Conservation (phyloP, 768 basidiomycete species). For the Lactarius deliciosus region DNA sequence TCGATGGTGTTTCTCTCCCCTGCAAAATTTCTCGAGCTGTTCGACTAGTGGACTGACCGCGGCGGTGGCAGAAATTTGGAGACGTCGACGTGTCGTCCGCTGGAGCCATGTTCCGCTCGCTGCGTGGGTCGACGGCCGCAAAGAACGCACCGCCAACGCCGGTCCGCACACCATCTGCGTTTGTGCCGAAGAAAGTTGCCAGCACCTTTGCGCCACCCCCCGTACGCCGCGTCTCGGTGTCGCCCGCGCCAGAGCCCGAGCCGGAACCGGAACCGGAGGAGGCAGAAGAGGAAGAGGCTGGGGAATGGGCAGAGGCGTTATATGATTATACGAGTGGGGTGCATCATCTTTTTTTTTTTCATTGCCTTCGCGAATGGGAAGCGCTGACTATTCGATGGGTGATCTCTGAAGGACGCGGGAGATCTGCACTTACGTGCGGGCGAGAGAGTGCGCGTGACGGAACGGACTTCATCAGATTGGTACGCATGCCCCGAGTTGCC, state of each 20-base stretch:
- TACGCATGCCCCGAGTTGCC: constrained; percentile 36
- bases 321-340: constrained; percentile 75
- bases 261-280: constrained; percentile 29
- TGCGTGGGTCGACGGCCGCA: constrained; percentile 45
- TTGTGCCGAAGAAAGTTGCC: constrained; percentile 39
- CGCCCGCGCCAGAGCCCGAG: constrained; percentile 5
- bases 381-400: neutral
- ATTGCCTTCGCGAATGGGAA: neutral
- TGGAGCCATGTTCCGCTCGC: constrained; percentile 46
- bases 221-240: constrained; percentile 32
- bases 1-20: neutral
- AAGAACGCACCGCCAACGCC: constrained; percentile 41
- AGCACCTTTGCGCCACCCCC: constrained; percentile 54
- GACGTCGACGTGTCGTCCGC: constrained; percentile 55
- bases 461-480: constrained; percentile 76
- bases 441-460: constrained; percentile 60
- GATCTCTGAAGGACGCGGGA: constrained; percentile 55
- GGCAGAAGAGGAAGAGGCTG: constrained; percentile 43
- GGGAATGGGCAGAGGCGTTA: constrained; percentile 76
- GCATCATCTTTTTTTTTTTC: constrained; percentile 18
- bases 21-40: neutral
- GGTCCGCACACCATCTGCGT: constrained; percentile 42
- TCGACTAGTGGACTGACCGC: neutral
- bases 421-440: constrained; percentile 62
- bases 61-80: constrained; percentile 51